Evolutionary conservation across 768 basidiomycete species (phyloP).

Genomic region (Saitozyma sp.): DNA sequence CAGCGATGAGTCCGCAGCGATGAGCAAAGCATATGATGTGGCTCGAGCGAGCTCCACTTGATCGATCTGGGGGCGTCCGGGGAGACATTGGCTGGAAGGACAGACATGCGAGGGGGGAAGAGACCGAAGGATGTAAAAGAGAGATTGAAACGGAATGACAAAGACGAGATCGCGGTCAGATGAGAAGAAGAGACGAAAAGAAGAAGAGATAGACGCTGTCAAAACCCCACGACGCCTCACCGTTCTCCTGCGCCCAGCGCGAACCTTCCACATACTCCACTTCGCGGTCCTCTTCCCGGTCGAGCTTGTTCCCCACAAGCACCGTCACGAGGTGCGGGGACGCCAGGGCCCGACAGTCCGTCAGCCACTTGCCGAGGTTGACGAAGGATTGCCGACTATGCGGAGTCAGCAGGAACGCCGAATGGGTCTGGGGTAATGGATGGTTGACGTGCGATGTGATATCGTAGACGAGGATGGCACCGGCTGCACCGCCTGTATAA

Average conservation of each 20-base stretch:
- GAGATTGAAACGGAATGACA: too few species aligned
- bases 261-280: slow-evolving; percentile 95
- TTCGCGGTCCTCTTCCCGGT: slow-evolving; percentile 86
- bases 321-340: slow-evolving; percentile 78
- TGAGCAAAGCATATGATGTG: too few species aligned
- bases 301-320: slow-evolving; percentile 87
- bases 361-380: slow-evolving; percentile 82
- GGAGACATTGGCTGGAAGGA: too few species aligned
- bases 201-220: too few species aligned
- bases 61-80: too few species aligned
- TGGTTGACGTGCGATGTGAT: slow-evolving; percentile 51
- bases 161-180: too few species aligned
- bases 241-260: slow-evolving; percentile 92
- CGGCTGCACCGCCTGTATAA: slow-evolving; percentile 63
- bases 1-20: slow-evolving; percentile 2
- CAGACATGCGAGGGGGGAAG: too few species aligned
- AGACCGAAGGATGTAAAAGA: too few species aligned
- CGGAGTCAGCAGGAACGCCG: not conserved
- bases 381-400: slow-evolving; percentile 82
- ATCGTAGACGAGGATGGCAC: slow-evolving; percentile 54
- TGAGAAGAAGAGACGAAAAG: too few species aligned
- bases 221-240: slow-evolving; percentile 56
- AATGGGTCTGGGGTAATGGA: not conserved
- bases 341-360: slow-evolving; percentile 87
- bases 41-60: not conserved